Evolutionary conservation across 1,139 yeast species (phyloP), one percentile per base, ranked within the genome.

Genomic region (Meyerozyma elateridarum): DNA sequence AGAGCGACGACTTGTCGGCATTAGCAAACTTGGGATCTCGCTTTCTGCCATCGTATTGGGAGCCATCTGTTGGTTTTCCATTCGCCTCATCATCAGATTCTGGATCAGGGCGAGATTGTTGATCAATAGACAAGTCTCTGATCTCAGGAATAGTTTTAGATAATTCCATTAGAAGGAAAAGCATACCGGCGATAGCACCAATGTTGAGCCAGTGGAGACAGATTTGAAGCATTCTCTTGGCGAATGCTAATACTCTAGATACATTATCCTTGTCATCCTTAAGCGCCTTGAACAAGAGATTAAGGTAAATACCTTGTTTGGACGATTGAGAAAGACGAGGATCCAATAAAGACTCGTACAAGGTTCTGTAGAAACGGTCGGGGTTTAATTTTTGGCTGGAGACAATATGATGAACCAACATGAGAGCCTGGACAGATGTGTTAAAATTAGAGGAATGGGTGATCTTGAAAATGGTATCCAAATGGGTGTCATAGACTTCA

Each of bases 381-480:
- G 76, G 55, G 44, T 73, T 68, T 45, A 79, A 59, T 19, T 67
- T 63, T 41, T 82, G 85, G 37, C 68, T 64, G 16, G 72, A 50
- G 14, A 76, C 65, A 40, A 91, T 84, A 52, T 87, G 96, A 55
- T 82, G 78, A 34, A 91, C 77, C 49, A 91, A 74, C 19, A 84
- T 80, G 43, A 93, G 70, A 0, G 98, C 95, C 63, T 93, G 98
- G 20, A 93, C 80, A 7, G 95, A 81, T 3, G 98, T 91, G 56
- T 87, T 88, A 66, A 91, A 89, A 56, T 93, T 93, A 18, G 95
- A 78, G 15, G 96, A 83, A 56, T 91, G 97, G 3, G 97, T 89
- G 50, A 91, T 89, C 50, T 78, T 78, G 67, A 83, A 93, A 37
- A 91, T 64, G 1, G 95, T 83, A 49, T 87, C 81, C 51, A 89